Conservation (phyloP, 2,329 filamentous ascomycete species). For the Podosphaera fusca region DNA sequence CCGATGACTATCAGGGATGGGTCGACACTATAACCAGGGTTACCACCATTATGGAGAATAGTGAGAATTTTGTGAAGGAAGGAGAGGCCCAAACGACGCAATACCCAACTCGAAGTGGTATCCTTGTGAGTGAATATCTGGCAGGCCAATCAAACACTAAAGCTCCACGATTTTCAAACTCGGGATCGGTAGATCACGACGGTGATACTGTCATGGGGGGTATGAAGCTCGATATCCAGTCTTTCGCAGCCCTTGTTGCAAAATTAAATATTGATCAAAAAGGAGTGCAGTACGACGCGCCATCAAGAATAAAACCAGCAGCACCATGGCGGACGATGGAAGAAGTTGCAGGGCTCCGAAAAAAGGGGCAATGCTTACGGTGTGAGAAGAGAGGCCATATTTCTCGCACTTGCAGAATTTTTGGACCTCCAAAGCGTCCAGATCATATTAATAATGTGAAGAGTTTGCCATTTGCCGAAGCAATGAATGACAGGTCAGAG, state of each 20-base stretch:
- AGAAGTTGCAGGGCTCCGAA: not conserved
- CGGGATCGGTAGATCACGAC: not conserved
- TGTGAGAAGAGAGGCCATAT: not conserved
- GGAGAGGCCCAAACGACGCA: too few relatives aligned
- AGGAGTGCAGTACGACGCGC: not conserved
- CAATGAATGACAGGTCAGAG: not conserved
- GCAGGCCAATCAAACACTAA: not conserved
- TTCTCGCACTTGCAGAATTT: not conserved
- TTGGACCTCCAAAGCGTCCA: not conserved
- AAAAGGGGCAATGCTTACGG: not conserved
- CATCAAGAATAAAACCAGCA: not conserved
- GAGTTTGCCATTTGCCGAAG: too few relatives aligned
- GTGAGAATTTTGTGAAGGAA: too few relatives aligned
- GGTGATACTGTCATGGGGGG: not conserved
- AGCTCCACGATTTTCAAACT: too few relatives aligned
- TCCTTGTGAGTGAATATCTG: not conserved
- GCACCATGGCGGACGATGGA: not conserved
- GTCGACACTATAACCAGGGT: too few relatives aligned
- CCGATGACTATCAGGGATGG: too few relatives aligned
- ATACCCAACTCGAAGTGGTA: not conserved
- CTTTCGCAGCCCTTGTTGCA: not conserved
- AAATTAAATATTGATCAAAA: not conserved
- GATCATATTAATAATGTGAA: not conserved
- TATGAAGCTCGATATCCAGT: not conserved
- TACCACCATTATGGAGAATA: too few relatives aligned